Percentiles rank a stretch among this genome's conserved stretches.
phyloP scores from a whole-genome alignment of 768 basidiomycete genomes.

The Exsudoporus frostii region DNA sequence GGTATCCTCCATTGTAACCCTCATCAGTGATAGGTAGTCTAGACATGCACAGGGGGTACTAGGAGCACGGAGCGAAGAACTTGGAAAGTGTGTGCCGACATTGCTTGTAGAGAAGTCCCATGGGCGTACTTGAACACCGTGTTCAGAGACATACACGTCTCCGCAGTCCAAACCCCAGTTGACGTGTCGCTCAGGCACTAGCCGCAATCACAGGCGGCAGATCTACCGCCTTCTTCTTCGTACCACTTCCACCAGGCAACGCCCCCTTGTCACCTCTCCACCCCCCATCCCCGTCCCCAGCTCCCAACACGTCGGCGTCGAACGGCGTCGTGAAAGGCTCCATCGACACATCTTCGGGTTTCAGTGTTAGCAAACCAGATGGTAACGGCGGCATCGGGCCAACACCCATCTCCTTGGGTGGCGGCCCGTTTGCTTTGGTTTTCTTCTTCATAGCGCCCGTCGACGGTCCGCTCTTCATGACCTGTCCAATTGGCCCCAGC shows the following conservation, averaged over 20 bases:
- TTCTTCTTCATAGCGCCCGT: slow-evolving; percentile 63
- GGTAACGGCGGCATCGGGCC: slow-evolving; percentile 20
- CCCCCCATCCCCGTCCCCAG: slow-evolving; percentile 5
- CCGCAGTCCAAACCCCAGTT: neutral
- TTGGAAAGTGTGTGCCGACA: neutral
- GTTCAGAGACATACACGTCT: neutral
- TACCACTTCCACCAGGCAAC: slow-evolving; percentile 8
- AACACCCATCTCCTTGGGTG: slow-evolving; percentile 21
- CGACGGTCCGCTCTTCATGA: slow-evolving; percentile 49
- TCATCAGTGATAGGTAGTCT: slow-evolving; percentile 7
- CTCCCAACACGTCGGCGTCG: slow-evolving; percentile 7
- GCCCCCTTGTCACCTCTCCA: slow-evolving; percentile 9
- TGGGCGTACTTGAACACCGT: neutral
- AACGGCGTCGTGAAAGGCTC: slow-evolving; percentile 14
- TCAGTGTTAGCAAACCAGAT: slow-evolving; percentile 15
- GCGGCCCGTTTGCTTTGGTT: slow-evolving; percentile 24
- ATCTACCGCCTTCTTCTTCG: slow-evolving; percentile 28
- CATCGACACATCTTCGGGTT: slow-evolving; percentile 20
- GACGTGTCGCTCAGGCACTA: slow-evolving; percentile 25
- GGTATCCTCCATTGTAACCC: slow-evolving; percentile 28
- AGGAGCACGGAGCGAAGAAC: neutral
- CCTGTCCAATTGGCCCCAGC: slow-evolving; percentile 78
- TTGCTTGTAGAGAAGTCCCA: slow-evolving; percentile 1
- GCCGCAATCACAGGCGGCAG: slow-evolving; percentile 36
- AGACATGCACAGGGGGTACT: slow-evolving; percentile 4